These are phyloP conservation scores for Phaeomoniella chlamydospora DNA, from an alignment of 2,329 filamentous ascomycete genomes.

Conservation along the genomic window DNA sequence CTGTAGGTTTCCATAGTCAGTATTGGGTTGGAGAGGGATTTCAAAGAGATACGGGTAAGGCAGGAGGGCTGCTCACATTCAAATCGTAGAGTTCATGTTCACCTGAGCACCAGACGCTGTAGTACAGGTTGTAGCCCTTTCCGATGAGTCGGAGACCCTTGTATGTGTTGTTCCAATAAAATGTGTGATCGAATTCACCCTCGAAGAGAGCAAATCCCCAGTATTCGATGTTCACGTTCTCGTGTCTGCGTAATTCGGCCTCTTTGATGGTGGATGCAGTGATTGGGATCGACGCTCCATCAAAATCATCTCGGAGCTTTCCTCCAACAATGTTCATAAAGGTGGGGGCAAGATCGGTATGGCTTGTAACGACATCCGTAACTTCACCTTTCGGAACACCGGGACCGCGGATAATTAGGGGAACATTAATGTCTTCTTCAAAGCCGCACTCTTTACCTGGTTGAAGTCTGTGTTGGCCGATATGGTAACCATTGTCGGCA, in stretches of 20 bases:
- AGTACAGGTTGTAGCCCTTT: conserved; percentile 20
- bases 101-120: conserved; percentile 23
- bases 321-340: conserved; percentile 35
- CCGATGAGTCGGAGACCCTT: conserved; percentile 20
- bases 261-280: conserved; percentile 4
- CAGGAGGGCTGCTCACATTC: conserved; percentile 11
- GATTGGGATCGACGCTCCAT: conserved; percentile 5
- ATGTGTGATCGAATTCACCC: conserved; percentile 12
- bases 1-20: background rate
- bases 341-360: conserved; percentile 50
- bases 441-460: conserved; percentile 43
- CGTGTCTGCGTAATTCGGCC: conserved; percentile 20
- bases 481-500: conserved; percentile 45
- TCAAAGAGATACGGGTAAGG: conserved; percentile 12
- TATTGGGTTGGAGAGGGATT: too few species aligned
- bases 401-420: conserved; percentile 44
- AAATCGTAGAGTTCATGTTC: conserved; percentile 24
- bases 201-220: conserved; percentile 29
- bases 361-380: conserved; percentile 37
- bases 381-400: conserved; percentile 29
- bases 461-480: conserved; percentile 41
- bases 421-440: conserved; percentile 45
- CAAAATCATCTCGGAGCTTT: conserved; percentile 27
- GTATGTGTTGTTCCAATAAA: conserved; percentile 20
- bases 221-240: conserved; percentile 44